Evolutionary conservation across 768 basidiomycete species (phyloP), one percentile per base, ranked within the genome.

Genomic region (Lactarius hatsudake): DNA sequence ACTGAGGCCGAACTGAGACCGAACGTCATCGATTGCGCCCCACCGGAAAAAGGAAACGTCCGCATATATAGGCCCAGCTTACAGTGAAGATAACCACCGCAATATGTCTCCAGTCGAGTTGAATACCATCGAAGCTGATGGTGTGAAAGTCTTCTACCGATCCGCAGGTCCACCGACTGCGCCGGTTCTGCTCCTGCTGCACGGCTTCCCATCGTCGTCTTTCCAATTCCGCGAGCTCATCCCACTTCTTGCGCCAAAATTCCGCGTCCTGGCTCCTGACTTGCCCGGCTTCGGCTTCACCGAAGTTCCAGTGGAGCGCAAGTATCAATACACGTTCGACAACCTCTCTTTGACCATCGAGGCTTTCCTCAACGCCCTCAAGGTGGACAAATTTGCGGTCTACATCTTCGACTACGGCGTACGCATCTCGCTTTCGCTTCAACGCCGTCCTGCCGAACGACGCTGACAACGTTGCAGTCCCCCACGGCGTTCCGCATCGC

Each of bases 371-470:
- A 77, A 82, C 58, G 75, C 75, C 1, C 74, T 84, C 2, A 63
- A 69, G 8, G 71, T 84, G 65, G 70, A 64, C n/a, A 76, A 75
- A 43, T 82, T 80, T 63, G 78, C 78, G 1, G 71, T 82, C 6
- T 84, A 84, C 71, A 76, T 81, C 40, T 84, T 84, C 66, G 83
- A 84, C 68, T 84, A 84, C 63, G 83, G 83, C 45, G 78, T 79
- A 12, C 79, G 79, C 3, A 76, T 74, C 48, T 53, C n/a, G 15
- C 28, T 15, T n/a, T 45, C 26, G 59, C 23, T 8, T 59, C 6
- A 18, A 13, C 20, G 2, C 58, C 58, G 6, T 43, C 20, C 30
- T 53, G 42, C 43, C 28, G 67, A 36, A 40, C 6, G 5, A 17
- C 2, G 36, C 36, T 36, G 36, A 36, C 36, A 36, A 36, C 1